Base-by-base conservation (phyloP, 345 rosid genomes). In the Diplotaxis tenuifolia region DNA sequence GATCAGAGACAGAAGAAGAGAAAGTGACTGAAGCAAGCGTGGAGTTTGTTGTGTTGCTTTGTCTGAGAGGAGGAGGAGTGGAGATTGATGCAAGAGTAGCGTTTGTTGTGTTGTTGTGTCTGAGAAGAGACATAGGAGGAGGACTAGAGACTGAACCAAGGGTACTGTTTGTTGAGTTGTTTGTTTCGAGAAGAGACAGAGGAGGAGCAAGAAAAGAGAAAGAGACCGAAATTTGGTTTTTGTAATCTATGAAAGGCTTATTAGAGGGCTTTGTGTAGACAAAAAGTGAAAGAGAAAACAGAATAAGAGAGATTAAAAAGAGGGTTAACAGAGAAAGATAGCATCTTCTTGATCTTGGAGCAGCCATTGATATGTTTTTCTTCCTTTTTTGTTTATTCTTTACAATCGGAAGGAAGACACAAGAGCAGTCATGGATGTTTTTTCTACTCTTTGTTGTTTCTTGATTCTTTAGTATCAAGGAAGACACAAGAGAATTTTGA, bases 331-430 rank as follows among this genome's bases (percentile, higher is more conserved):
- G 29, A 57, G 75, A 56, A 70, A 57, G 71, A 70, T 66, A 56
- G 65, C 67, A 70, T 56, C 71, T 70, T 76, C 67, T 75, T 75
- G 74, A 68, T 68, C 69, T 68, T 75, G 74, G 62, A 64, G 67
- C 45, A 31, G 71, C 80, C 80, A 76, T 76, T 65, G 55, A 23
- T 64, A 29, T 55, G 38, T 42, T 42, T 62, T 7, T 16, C 18
- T 32, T 0, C 22, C 45, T 18, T 60, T 31, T 18, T 31, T 29
- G n/a, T 21, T 10, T 10, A 47, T 60, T 50, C 73, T 59, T 20
- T 27, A n/a, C 36, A 38, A 50, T 16, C 0, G 20, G 31, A 29
- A 40, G 62, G 15, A 42, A 49, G 34, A 9, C 69, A 57, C 62
- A 57, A 27, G 60, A 62, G 65, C 29, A 62, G 65, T 75, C 79